A percentile compares a stretch with the other conserved stretches of the same genome.
Conservation (phyloP, 441 rosid genomes). For the Mallotus japonicus region DNA sequence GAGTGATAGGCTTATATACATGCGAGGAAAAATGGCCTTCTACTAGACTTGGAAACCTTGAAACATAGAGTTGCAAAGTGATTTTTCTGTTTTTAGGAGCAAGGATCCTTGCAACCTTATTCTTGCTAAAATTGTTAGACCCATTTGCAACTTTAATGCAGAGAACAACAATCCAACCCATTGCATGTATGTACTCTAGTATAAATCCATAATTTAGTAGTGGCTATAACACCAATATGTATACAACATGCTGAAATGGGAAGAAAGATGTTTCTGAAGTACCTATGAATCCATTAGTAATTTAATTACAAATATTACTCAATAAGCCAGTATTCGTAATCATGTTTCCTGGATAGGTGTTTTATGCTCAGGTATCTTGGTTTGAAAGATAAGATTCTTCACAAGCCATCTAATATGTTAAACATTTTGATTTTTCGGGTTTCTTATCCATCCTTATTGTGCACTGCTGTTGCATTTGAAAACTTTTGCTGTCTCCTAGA, state of each 20-base stretch:
- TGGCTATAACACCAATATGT: not conserved
- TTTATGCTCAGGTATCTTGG: not conserved
- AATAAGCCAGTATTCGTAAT: not conserved
- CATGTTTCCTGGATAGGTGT: not conserved
- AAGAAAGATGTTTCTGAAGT: not conserved
- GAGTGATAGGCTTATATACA: not conserved
- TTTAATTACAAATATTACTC: not conserved
- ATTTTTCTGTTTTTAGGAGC: not conserved
- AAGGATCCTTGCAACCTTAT: not conserved
- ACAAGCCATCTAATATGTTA: not conserved
- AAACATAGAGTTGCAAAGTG: not conserved
- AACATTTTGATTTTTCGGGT: not conserved
- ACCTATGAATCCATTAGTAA: not conserved
- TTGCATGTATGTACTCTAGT: not conserved
- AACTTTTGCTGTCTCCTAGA: no score
- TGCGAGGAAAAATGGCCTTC: not conserved
- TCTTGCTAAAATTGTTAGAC: not conserved
- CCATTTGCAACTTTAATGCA: not conserved
- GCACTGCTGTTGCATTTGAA: not conserved
- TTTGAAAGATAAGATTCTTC: constrained; percentile 1
- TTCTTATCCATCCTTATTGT: not conserved
- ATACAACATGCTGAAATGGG: not conserved
- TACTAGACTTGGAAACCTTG: not conserved
- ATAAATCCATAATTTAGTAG: not conserved
- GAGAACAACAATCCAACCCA: not conserved